Evolutionary conservation across 306 rosid genomes (phyloP).

Genomic region (Lathyrus tuberosus): DNA sequence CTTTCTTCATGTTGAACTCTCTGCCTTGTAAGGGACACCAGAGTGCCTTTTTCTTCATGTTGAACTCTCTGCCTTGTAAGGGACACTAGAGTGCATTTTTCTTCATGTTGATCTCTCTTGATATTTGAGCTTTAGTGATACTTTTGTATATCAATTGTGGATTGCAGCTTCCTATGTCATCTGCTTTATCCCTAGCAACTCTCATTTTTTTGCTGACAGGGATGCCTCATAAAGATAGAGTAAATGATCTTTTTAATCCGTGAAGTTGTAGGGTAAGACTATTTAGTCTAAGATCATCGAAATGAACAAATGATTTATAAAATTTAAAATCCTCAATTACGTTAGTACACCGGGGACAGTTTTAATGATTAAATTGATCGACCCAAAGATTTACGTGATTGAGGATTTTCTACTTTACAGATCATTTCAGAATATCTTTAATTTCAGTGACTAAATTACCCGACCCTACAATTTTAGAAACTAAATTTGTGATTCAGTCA

Average conservation of each 20-base stretch:
- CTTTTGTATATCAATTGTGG: neutral
- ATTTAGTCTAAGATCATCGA: neutral
- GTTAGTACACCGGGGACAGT: neutral
- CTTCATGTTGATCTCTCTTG: neutral
- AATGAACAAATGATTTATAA: neutral
- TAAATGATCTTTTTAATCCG: neutral
- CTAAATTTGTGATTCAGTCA: neutral
- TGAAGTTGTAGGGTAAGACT: neutral
- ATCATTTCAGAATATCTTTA: neutral
- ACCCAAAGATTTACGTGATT: neutral
- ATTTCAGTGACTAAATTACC: neutral
- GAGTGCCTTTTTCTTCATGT: neutral
- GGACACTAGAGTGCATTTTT: no score
- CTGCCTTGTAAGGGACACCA: neutral
- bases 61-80: no score
- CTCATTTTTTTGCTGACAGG: conserved; percentile 1
- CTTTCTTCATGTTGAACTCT: neutral
- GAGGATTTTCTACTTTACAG: neutral
- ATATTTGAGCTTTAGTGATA: neutral
- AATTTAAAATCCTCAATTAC: neutral
- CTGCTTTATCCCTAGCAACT: conserved; percentile 7
- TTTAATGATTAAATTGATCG: neutral
- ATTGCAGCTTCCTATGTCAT: conserved; percentile 1
- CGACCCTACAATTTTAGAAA: neutral
- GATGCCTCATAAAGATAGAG: neutral